phyloP scores from a whole-genome alignment of 768 basidiomycete genomes.

The Lenzites betulinus region DNA sequence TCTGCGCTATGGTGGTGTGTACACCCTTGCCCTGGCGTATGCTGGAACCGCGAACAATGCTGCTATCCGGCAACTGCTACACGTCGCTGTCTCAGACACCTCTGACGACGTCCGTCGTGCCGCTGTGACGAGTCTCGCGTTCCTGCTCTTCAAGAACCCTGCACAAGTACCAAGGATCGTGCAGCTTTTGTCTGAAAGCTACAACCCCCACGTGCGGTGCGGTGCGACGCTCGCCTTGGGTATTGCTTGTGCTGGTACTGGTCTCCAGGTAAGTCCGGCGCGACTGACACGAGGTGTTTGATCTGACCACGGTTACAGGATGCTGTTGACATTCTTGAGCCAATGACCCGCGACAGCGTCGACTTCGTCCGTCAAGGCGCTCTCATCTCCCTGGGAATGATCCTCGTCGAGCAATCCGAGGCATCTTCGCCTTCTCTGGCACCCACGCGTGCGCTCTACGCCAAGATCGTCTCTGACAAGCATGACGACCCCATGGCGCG shows the following conservation, averaged over 20 bases:
- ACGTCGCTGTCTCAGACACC: slow-evolving; percentile 97
- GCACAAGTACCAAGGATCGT: slow-evolving; percentile 95
- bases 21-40: slow-evolving; percentile 94
- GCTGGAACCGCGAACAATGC: slow-evolving; percentile 95
- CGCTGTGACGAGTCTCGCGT: slow-evolving; percentile 93
- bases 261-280: slow-evolving; percentile 68
- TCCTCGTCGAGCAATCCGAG: slow-evolving; percentile 95
- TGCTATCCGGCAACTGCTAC: slow-evolving; percentile 87
- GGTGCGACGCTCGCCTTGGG: slow-evolving; percentile 96
- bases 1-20: slow-evolving; percentile 95
- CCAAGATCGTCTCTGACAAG: slow-evolving; percentile 91
- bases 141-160: slow-evolving; percentile 96
- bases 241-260: slow-evolving; percentile 97
- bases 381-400: slow-evolving; percentile 93
- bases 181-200: slow-evolving; percentile 95
- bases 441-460: slow-evolving; percentile 79
- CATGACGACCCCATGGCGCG: slow-evolving; percentile 99
- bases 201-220: slow-evolving; percentile 98
- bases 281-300: neutral
- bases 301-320: slow-evolving; percentile 51
- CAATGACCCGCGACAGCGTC: slow-evolving; percentile 97
- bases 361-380: slow-evolving; percentile 99
- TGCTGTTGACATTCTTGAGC: slow-evolving; percentile 94
- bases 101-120: slow-evolving; percentile 97
- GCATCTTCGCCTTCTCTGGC: slow-evolving; percentile 82